Percentiles rank a stretch among this genome's conserved stretches.
These are phyloP conservation scores for Oxyria digyna DNA, from an alignment of 148 eudicot genomes.

Conservation along the genomic window DNA sequence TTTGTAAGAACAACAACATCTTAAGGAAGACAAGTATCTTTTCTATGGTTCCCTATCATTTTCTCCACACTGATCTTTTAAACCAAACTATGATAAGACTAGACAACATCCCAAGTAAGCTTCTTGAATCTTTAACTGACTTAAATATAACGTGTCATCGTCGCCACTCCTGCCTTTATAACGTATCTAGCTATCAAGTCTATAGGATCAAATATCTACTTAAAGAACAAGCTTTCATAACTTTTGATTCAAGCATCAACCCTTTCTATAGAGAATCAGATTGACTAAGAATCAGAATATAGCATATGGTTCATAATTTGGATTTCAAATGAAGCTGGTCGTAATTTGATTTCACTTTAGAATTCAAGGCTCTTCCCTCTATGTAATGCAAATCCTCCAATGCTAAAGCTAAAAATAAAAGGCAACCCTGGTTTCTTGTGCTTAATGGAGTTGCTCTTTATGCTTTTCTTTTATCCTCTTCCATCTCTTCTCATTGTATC, in stretches of 20 bases:
- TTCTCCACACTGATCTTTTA: conserved; percentile 36
- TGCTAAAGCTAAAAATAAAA: background rate
- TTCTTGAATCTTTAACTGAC: conserved; percentile 3
- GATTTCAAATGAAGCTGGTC: background rate
- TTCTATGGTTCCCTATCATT: conserved; percentile 40
- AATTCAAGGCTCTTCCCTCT: conserved; percentile 44
- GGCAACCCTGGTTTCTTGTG: conserved; percentile 42
- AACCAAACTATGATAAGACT: conserved; percentile 35
- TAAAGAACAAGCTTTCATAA: background rate
- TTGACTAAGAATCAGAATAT: background rate
- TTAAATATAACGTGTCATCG: no score
- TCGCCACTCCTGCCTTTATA: no score
- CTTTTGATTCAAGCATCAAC: background rate
- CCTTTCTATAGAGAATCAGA: background rate
- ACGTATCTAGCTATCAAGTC: no score
- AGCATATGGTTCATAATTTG: background rate
- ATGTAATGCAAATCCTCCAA: conserved; percentile 19
- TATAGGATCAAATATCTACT: no score
- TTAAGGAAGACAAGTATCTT: conserved; percentile 84
- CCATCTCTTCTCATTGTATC: background rate
- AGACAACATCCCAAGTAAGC: conserved; percentile 2
- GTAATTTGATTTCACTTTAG: conserved; percentile 23
- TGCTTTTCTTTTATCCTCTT: conserved; percentile 41
- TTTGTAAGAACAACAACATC: conserved; percentile 47
- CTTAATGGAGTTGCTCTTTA: conserved; percentile 52